A percentile compares a stretch with the other conserved stretches of the same genome.
Evolutionary conservation across 129 eudicot genomes (phyloP).

Genomic region (Flaveria bidentis): DNA sequence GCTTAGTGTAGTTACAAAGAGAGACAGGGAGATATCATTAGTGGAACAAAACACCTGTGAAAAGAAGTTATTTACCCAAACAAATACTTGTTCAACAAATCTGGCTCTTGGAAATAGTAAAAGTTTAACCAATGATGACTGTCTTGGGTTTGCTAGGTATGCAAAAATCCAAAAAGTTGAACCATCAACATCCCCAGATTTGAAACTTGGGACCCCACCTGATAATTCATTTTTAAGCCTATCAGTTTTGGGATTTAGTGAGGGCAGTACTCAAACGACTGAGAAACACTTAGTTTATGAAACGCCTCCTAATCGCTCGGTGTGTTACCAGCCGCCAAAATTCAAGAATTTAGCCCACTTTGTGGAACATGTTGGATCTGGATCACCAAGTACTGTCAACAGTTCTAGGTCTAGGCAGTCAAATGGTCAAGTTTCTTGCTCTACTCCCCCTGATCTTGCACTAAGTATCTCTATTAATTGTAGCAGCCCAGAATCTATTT

Average conservation of each 20-base stretch:
- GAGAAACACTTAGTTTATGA: constrained; percentile 36
- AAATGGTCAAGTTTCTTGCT: constrained; percentile 31
- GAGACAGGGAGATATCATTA: constrained; percentile 11
- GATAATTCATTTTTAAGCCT: constrained; percentile 41
- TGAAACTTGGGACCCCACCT: constrained; percentile 34
- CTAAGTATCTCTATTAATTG: constrained; percentile 33
- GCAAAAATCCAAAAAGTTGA: constrained; percentile 30
- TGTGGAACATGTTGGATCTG: constrained; percentile 24
- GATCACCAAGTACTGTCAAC: constrained; percentile 21
- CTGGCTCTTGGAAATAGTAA: constrained; percentile 53
- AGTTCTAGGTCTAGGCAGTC: constrained; percentile 7
- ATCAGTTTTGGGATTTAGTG: constrained; percentile 33
- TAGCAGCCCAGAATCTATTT: constrained; percentile 64
- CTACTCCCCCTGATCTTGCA: constrained; percentile 50
- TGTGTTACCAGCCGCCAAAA: constrained; percentile 48
- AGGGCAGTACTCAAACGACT: constrained; percentile 28
- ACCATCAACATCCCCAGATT: constrained; percentile 23
- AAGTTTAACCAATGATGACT: constrained; percentile 6
- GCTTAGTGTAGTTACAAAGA: constrained; percentile 24
- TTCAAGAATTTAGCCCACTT: constrained; percentile 28
- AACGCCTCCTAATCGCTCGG: constrained; percentile 42
- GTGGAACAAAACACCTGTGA: constrained; percentile 31
- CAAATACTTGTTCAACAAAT: constrained; percentile 50
- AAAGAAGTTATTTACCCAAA: constrained; percentile 6
- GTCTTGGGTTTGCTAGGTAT: constrained; percentile 32